Percentiles rank a stretch among this genome's conserved stretches.
These are phyloP conservation scores for Lepidium sativum DNA, from an alignment of 345 rosid genomes.

Conservation along the genomic window DNA sequence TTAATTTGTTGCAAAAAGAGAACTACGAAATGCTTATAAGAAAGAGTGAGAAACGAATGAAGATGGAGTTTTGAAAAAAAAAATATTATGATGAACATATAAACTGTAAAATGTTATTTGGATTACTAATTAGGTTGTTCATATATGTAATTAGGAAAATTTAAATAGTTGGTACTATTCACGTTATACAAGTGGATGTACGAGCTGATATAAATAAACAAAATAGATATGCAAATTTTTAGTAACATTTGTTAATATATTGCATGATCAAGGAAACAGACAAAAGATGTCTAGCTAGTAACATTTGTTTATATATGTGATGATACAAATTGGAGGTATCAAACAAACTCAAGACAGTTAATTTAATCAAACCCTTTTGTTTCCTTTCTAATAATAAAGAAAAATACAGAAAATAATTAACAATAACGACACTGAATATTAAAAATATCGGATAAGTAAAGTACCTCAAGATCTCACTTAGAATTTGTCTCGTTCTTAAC, in stretches of 20 bases:
- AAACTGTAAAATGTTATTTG: background rate
- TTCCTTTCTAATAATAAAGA: constrained; percentile 17
- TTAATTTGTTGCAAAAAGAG: background rate
- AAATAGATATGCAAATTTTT: background rate
- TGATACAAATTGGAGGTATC: constrained; percentile 25
- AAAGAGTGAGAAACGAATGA: background rate
- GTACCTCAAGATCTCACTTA: constrained; percentile 97
- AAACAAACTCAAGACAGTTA: constrained; percentile 23
- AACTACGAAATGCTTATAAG: background rate
- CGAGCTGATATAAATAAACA: background rate
- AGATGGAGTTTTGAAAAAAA: background rate
- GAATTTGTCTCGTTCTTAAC: constrained; percentile 39
- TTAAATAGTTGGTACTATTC: background rate
- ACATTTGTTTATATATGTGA: constrained; percentile 5
- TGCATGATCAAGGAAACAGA: constrained; percentile 4
- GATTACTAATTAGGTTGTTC: background rate
- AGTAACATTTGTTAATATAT: background rate
- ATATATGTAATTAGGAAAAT: background rate
- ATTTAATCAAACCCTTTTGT: constrained; percentile 23
- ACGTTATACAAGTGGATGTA: background rate
- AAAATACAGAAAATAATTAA: background rate
- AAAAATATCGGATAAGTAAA: constrained; percentile 50
- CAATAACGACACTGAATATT: constrained; percentile 20
- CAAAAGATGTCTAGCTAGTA: constrained; percentile 4
- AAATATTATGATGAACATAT: background rate